Evolutionary conservation across 169 alveolate species (phyloP).

Genomic region (Babesia microti): DNA sequence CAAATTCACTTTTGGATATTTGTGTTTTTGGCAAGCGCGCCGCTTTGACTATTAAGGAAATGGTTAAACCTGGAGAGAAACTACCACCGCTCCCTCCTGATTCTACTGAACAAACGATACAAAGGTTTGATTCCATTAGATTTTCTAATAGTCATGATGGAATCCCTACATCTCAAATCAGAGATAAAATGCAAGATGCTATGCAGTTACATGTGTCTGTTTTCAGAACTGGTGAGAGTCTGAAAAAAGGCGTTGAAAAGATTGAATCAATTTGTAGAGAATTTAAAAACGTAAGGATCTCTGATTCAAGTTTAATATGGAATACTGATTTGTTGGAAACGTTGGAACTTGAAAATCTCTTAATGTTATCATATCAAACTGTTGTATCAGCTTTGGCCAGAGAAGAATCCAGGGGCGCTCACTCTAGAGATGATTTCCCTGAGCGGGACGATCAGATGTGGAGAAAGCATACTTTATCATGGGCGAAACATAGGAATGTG

Average conservation of each 20-base stretch:
- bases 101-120: constrained; percentile 21
- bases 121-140: constrained; percentile 12
- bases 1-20: constrained; percentile 91
- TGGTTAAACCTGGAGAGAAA: constrained; percentile 70
- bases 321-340: constrained; percentile 93
- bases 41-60: constrained; percentile 77
- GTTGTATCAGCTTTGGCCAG: constrained; percentile 86
- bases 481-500: constrained; percentile 52
- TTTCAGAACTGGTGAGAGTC: constrained; percentile 77
- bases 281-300: constrained; percentile 74
- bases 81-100: constrained; percentile 19
- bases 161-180: constrained; percentile 38
- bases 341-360: constrained; percentile 87
- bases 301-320: constrained; percentile 80
- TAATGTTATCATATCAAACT: constrained; percentile 79
- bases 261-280: constrained; percentile 58
- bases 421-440: constrained; percentile 93
- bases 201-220: constrained; percentile 95
- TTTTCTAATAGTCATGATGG: constrained; percentile 27
- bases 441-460: constrained; percentile 89
- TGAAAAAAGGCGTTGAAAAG: constrained; percentile 76
- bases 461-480: constrained; percentile 91
- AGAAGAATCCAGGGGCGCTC: constrained; percentile 95
- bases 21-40: constrained; percentile 94
- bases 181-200: constrained; percentile 60